These are phyloP conservation scores for Cyberlindnera euphorbiiphila DNA, from an alignment of 805 yeast species.

Conservation along the genomic window DNA sequence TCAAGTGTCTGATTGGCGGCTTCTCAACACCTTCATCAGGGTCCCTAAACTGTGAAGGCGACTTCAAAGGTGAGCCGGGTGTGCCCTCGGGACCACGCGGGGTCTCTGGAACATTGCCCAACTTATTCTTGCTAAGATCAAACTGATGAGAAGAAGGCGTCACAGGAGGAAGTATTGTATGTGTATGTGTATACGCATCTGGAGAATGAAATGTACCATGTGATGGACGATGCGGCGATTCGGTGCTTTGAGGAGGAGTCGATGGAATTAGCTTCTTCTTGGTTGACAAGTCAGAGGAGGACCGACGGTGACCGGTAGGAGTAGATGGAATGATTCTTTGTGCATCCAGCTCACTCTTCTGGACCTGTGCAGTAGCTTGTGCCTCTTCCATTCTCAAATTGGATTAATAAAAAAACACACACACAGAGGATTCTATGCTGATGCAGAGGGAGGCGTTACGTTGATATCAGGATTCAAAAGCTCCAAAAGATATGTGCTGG, in stretches of 20 bases:
- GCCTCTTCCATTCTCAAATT: too few relatives aligned
- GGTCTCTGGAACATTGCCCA: constrained; percentile 26
- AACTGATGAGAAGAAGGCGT: constrained; percentile 21
- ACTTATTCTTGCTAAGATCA: constrained; percentile 4
- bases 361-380: too few relatives aligned
- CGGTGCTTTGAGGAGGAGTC: constrained; percentile 21
- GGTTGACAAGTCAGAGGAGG: neutral
- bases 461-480: too few relatives aligned
- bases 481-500: too few relatives aligned
- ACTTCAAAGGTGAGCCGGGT: constrained; percentile 24
- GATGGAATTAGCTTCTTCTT: constrained; percentile 13
- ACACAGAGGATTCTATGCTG: too few relatives aligned
- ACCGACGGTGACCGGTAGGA: constrained; percentile 11
- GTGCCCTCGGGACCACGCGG: constrained; percentile 12
- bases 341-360: too few relatives aligned
- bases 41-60: constrained; percentile 21
- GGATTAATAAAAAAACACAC: too few relatives aligned
- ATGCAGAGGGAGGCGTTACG: too few relatives aligned
- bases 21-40: constrained; percentile 27
- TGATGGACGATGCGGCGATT: neutral
- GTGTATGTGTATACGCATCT: constrained; percentile 15
- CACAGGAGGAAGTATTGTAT: constrained; percentile 18
- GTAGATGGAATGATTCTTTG: constrained; percentile 12
- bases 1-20: constrained; percentile 38
- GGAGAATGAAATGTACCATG: constrained; percentile 19